Conservation (phyloP, 2,329 filamentous ascomycete species). For the Penicillium sp. region DNA sequence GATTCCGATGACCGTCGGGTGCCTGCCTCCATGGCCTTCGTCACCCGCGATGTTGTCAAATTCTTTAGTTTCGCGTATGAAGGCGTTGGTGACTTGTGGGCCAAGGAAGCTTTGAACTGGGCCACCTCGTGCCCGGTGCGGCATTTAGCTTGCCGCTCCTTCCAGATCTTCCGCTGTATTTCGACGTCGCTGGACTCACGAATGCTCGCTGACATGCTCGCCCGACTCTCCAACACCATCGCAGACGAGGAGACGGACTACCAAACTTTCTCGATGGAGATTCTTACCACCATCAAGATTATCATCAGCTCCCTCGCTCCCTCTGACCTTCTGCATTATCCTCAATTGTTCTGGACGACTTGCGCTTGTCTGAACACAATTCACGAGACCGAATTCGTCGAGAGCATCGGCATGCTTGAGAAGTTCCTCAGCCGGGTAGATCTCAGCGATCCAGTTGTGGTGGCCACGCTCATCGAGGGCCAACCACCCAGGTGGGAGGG, state of each 20-base stretch:
- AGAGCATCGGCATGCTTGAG: conserved; percentile 88
- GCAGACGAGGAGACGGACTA: conserved; percentile 93
- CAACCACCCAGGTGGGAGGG: conserved; percentile 88
- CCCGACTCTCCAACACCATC: conserved; percentile 91
- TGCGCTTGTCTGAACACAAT: conserved; percentile 96
- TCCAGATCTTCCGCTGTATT: conserved; percentile 95
- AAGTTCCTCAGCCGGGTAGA: conserved; percentile 83
- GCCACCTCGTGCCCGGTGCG: conserved; percentile 94
- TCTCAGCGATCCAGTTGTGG: conserved; percentile 68
- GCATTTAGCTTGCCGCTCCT: conserved; percentile 93
- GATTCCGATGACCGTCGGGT: conserved; percentile 77
- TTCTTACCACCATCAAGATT: conserved; percentile 88
- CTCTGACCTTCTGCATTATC: conserved; percentile 80
- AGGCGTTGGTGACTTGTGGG: conserved; percentile 88
- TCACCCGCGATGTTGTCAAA: conserved; percentile 78
- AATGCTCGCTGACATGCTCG: conserved; percentile 97
- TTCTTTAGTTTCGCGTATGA: conserved; percentile 85
- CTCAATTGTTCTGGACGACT: conserved; percentile 96
- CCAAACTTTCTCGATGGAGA: conserved; percentile 97
- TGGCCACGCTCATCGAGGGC: conserved; percentile 72
- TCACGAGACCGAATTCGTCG: conserved; percentile 91
- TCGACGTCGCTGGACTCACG: conserved; percentile 84
- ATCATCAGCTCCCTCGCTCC: conserved; percentile 83
- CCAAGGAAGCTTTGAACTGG: conserved; percentile 86
- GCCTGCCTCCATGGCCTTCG: conserved; percentile 80